These are phyloP conservation scores for Arthrobotrys sphaeroides DNA, from an alignment of 2,329 filamentous ascomycete species.

Conservation along the genomic window DNA sequence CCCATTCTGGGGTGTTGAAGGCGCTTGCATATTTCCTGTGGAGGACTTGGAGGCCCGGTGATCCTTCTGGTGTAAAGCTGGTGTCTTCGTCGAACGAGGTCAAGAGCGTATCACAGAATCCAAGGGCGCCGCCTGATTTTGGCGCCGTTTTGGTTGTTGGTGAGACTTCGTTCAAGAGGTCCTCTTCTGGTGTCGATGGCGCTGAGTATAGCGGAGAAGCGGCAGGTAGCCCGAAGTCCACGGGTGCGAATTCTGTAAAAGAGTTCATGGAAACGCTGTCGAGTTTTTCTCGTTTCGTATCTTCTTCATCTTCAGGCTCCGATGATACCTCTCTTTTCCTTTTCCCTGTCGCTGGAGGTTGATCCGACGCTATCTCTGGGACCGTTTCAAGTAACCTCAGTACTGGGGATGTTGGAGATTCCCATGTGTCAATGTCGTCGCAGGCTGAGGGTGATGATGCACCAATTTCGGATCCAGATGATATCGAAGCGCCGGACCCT, in stretches of 20 bases:
- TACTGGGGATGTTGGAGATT: conserved; percentile 34
- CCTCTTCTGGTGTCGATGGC: conserved; percentile 32
- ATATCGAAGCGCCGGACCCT: conserved; percentile 47
- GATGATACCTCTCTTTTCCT: conserved; percentile 38
- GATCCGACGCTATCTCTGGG: conserved; percentile 31
- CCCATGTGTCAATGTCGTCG: conserved; percentile 48
- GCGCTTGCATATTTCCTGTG: conserved; percentile 42
- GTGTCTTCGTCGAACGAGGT: conserved; percentile 50
- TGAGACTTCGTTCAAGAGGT: conserved; percentile 29
- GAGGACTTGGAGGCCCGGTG: conserved; percentile 39
- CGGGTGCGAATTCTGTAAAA: conserved; percentile 32
- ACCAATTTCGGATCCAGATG: conserved; percentile 43
- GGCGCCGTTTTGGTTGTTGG: not conserved
- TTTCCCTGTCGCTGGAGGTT: conserved; percentile 30
- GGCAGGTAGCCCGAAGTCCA: conserved; percentile 23
- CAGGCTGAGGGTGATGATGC: conserved; percentile 47
- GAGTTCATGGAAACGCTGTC: conserved; percentile 36
- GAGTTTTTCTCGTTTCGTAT: conserved; percentile 25
- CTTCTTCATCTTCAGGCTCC: conserved; percentile 27
- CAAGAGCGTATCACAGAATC: conserved; percentile 45
- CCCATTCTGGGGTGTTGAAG: conserved; percentile 51
- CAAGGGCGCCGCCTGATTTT: conserved; percentile 13
- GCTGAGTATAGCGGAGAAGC: conserved; percentile 40
- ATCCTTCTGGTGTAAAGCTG: conserved; percentile 50
- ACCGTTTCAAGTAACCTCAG: conserved; percentile 41